Percentiles rank a stretch among this genome's conserved stretches.
Evolutionary conservation across 2,329 filamentous ascomycete species (phyloP).

Genomic region (Leptodontidium sp.): DNA sequence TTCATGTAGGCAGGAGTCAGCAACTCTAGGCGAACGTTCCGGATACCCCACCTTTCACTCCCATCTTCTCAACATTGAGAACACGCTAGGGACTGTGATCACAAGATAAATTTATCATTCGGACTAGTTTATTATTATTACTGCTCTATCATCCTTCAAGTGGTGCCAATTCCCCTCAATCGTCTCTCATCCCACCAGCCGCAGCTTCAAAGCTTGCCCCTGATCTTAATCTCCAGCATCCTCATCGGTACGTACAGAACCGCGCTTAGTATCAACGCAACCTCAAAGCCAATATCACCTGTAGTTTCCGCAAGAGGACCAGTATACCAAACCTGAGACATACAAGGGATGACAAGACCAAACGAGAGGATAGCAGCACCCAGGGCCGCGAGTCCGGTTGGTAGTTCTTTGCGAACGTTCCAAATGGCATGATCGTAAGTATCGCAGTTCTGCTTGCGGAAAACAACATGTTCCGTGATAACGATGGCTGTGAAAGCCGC

Average conservation of each 20-base stretch:
- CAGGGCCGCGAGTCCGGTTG: conserved; percentile 65
- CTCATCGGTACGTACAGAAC: conserved; percentile 55
- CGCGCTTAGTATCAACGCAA: conserved; percentile 61
- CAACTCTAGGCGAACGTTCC: too few species aligned
- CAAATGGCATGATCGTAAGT: conserved; percentile 67
- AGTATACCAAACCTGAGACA: conserved; percentile 72
- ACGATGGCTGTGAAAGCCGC: conserved; percentile 73
- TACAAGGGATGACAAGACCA: conserved; percentile 71
- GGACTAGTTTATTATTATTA: too few species aligned
- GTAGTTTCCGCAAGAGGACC: conserved; percentile 71
- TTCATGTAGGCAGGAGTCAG: too few species aligned
- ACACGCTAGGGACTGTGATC: too few species aligned
- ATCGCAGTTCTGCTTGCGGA: conserved; percentile 58
- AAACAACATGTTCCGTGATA: conserved; percentile 71
- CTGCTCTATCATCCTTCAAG: not conserved
- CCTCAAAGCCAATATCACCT: conserved; percentile 70
- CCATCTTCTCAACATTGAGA: too few species aligned
- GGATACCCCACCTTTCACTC: too few species aligned
- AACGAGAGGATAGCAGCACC: conserved; percentile 60
- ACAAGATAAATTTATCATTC: too few species aligned
- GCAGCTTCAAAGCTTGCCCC: not conserved
- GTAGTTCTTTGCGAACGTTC: conserved; percentile 62
- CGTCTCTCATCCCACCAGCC: not conserved
- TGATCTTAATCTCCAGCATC: conserved; percentile 46
- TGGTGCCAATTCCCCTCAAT: not conserved